Evolutionary conservation across 2,329 filamentous ascomycete genomes (phyloP), one percentile per base, ranked within the genome.

Genomic region (Fusarium sororula): DNA sequence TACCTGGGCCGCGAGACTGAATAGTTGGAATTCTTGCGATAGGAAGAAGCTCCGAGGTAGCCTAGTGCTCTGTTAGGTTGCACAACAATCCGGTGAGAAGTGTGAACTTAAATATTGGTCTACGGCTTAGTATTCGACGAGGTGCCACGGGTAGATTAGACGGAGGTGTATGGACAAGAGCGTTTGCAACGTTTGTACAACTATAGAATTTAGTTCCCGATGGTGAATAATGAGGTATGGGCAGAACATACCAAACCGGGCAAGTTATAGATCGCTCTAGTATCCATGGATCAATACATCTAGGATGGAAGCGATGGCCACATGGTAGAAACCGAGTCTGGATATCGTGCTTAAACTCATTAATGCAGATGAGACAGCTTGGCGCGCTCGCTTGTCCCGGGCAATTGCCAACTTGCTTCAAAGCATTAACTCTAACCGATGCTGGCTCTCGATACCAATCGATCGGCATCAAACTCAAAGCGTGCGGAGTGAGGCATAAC

Each of bases 101-200:
- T 60, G 57, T 51, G 24, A 60, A 60, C 57, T 60, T 60, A 60
- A 60, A 45, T 60, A 28, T 53, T 60, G 37, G 26, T 42, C 45
- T 60, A 35, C 39, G n/a, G 26, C 32, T 22, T 9, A 60, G 22
- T 5, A 60, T 28, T n/a, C 37, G 35, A 41, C 45, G 35, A 60
- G 57, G 57, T 14, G 17, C 37, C 12, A 45, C 37, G 28, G 45
- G 57, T 37, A 53, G 39, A 24, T 35, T 35, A 9, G 4, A n/a
- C 6, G n/a, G 3, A 22, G 30, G 24, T 18, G 17, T 26, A 17
- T 35, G 5, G 44, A 22, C 12, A 28, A 47, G 44, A 47, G 44
- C 44, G 5, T 47, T 12, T 11, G 24, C 18, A 28, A 47, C 44
- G 14, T 47, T 47, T 22, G 44, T 18, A 28, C 44, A 24, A 47